Conservation (phyloP, 805 yeast species). For the Barnettozyma vustinii region DNA sequence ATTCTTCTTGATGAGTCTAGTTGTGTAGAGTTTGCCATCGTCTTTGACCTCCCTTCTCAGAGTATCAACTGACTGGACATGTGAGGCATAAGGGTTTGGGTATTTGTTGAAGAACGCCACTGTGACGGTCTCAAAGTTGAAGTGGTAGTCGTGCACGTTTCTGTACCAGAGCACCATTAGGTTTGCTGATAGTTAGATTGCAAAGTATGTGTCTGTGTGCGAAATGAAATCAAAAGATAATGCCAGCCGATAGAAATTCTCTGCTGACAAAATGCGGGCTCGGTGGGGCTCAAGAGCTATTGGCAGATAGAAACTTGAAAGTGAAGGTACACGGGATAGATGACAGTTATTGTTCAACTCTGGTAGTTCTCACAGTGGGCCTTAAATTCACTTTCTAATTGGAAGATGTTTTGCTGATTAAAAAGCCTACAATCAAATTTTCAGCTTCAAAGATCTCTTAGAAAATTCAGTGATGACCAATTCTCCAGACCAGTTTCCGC, state of each 20-base stretch:
- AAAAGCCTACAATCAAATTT: not conserved
- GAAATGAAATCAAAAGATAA: not conserved
- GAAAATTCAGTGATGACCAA: not conserved
- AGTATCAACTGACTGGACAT: slow-evolving; percentile 81
- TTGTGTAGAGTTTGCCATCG: slow-evolving; percentile 62
- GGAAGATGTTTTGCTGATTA: not conserved
- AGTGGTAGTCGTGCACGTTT: slow-evolving; percentile 49
- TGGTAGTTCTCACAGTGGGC: not conserved
- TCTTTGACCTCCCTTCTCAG: slow-evolving; percentile 51
- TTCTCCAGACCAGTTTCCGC: not conserved
- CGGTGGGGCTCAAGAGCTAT: not conserved
- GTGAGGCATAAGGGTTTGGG: slow-evolving; percentile 75
- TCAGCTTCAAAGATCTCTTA: not conserved
- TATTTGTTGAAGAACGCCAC: slow-evolving; percentile 72
- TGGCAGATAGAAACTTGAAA: not conserved
- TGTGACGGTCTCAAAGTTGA: slow-evolving; percentile 67
- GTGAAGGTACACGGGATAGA: not conserved
- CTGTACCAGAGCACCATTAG: slow-evolving; percentile 61
- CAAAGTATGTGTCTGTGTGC: not conserved
- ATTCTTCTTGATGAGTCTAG: slow-evolving; percentile 67
- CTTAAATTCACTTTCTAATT: not conserved
- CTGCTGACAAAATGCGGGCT: not conserved
- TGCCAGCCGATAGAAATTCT: not conserved
- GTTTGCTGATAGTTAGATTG: not conserved
- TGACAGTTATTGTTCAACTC: not conserved